A percentile compares a stretch with the other conserved stretches of the same genome.
Conservation (phyloP, 257 asterid genomes). For the Penstemon barbatus region DNA sequence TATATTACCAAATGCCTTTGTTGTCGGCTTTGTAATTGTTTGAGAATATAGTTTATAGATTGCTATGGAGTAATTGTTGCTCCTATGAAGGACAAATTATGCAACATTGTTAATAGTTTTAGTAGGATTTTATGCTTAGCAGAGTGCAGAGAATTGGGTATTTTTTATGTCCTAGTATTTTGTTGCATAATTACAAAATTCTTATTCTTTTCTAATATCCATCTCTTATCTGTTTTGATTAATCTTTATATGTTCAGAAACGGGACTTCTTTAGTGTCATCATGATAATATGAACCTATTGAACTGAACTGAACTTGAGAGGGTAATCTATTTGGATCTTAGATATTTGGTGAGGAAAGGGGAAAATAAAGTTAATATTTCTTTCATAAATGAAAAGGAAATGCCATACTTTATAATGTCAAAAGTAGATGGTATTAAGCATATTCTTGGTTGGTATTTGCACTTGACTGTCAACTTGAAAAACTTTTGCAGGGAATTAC, state of each 20-base stretch:
- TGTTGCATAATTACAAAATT: neutral
- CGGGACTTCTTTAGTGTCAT: conserved; percentile 4
- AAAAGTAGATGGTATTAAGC: neutral
- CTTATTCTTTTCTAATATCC: conserved; percentile 2
- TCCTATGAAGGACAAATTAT: conserved; percentile 1
- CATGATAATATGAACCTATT: neutral
- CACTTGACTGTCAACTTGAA: conserved; percentile 12
- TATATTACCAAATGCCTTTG: too few relatives aligned
- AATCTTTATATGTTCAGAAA: neutral
- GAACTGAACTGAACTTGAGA: neutral
- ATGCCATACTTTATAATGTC: neutral
- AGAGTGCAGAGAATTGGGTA: neutral
- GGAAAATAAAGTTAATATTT: neutral
- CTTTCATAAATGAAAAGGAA: neutral
- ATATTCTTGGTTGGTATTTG: neutral
- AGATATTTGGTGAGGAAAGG: conserved; percentile 1
- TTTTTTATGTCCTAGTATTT: neutral
- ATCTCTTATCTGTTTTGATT: conserved; percentile 2
- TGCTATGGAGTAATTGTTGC: conserved; percentile 15
- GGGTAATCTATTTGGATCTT: neutral
- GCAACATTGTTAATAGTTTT: neutral
- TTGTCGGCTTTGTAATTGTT: too few relatives aligned
- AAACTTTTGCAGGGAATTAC: conserved; percentile 45
- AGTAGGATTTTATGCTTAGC: conserved; percentile 2
- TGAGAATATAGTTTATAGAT: conserved; percentile 14